Conservation (phyloP, 2,329 filamentous ascomycete genomes). For the Triangularia verruculosa region DNA sequence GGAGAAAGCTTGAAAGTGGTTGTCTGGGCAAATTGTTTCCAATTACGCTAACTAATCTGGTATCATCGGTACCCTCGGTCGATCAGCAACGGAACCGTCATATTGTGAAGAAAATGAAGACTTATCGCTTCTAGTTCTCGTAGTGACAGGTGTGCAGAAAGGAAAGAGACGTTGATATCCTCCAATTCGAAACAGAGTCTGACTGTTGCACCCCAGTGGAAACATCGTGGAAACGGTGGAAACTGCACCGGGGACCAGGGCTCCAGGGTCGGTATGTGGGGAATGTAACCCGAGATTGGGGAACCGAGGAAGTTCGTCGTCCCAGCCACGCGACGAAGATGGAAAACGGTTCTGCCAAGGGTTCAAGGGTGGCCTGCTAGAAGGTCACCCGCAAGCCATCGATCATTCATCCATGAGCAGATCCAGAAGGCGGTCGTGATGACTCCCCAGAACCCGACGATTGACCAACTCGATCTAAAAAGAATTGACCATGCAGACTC, state of each 20-base stretch:
- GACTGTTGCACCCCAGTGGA: not conserved
- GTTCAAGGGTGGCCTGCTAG: constrained; percentile 3
- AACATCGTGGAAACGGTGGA: not conserved
- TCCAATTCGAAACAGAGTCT: not conserved
- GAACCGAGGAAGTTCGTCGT: constrained; percentile 3
- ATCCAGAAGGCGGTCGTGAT: not conserved
- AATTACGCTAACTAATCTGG: not conserved
- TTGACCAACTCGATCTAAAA: not conserved
- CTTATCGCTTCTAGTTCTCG: not conserved
- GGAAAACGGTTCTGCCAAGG: constrained; percentile 11
- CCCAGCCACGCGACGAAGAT: constrained; percentile 13
- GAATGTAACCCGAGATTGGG: constrained; percentile 10
- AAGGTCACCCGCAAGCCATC: not conserved
- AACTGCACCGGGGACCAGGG: constrained; percentile 3
- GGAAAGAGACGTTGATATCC: not conserved
- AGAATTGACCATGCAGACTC: not conserved
- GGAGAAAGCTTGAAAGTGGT: not conserved
- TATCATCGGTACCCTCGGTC: not conserved
- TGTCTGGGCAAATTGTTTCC: not conserved
- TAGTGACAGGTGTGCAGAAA: not conserved
- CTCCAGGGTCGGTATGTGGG: constrained; percentile 2
- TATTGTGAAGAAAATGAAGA: not conserved
- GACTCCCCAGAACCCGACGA: not conserved
- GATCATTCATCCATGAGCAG: not conserved
- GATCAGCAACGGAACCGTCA: not conserved